phyloP scores from a whole-genome alignment of 2,329 filamentous ascomycete species.

The Aspergillus fructus region DNA sequence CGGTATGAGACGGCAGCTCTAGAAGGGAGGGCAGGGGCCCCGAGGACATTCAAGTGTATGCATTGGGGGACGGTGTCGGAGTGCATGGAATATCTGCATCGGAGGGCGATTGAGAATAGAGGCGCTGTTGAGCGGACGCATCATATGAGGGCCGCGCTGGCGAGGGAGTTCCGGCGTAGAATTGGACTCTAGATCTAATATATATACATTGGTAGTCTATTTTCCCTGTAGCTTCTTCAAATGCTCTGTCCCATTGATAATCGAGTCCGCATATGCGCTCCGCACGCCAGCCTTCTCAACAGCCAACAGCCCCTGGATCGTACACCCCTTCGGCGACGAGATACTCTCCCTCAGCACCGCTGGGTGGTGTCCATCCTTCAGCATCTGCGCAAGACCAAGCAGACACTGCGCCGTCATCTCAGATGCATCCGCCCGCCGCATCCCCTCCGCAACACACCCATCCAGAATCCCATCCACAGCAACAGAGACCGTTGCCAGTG shows the following conservation, averaged over 20 bases:
- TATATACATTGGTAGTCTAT: not conserved
- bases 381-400: conserved; percentile 40
- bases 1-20: conserved; percentile 22
- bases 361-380: conserved; percentile 60
- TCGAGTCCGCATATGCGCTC: conserved; percentile 54
- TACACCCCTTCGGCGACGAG: conserved; percentile 62
- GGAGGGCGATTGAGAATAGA: conserved; percentile 69
- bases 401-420: conserved; percentile 54
- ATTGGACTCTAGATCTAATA: not conserved
- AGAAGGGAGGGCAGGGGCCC: conserved; percentile 17
- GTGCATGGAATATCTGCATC: conserved; percentile 55
- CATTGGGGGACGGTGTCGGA: conserved; percentile 55
- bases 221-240: conserved; percentile 17
- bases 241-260: conserved; percentile 36
- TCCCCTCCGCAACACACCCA: conserved; percentile 62
- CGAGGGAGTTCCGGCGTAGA: not conserved
- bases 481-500: conserved; percentile 59
- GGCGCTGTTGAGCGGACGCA: conserved; percentile 58
- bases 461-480: conserved; percentile 62
- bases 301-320: conserved; percentile 59
- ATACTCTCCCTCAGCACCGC: conserved; percentile 62
- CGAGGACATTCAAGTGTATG: conserved; percentile 53
- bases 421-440: conserved; percentile 60
- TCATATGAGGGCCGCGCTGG: not conserved
- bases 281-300: conserved; percentile 59